Conservation (phyloP, 768 basidiomycete species). For the Leccinum subgranulosum region DNA sequence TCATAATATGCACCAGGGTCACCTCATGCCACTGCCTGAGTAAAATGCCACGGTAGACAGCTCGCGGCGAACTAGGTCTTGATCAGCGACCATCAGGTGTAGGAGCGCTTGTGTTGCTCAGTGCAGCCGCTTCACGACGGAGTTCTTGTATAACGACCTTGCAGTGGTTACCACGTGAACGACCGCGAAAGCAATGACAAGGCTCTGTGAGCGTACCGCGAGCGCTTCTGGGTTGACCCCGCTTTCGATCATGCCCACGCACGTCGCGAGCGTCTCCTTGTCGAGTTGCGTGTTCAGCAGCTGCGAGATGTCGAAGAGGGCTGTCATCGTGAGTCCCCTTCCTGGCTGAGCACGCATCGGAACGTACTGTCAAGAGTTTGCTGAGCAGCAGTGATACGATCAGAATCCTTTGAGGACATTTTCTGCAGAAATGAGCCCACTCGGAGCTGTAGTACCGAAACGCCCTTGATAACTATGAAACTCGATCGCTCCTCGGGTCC, state of each 20-base stretch:
- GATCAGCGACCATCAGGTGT: conserved; percentile 26
- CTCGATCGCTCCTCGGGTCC: neutral
- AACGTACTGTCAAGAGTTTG: conserved; percentile 69
- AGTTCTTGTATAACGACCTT: conserved; percentile 87
- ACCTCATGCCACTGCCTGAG: neutral
- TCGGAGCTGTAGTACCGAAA: neutral
- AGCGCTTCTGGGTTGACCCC: conserved; percentile 92
- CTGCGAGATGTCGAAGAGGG: conserved; percentile 84
- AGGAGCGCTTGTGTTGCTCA: conserved; percentile 27
- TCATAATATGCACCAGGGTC: neutral
- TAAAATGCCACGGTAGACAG: neutral
- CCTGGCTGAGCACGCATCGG: neutral
- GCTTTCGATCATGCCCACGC: conserved; percentile 88
- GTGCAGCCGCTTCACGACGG: conserved; percentile 58
- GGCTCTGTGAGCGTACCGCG: conserved; percentile 54
- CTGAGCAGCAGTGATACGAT: conserved; percentile 60
- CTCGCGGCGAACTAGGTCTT: neutral
- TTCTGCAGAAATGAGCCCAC: neutral
- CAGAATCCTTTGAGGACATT: conserved; percentile 50
- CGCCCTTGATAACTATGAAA: neutral
- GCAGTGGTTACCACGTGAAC: conserved; percentile 6
- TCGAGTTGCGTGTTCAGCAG: conserved; percentile 84
- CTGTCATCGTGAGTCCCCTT: conserved; percentile 38
- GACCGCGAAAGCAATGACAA: neutral
- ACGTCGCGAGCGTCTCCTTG: conserved; percentile 88